Conservation (phyloP, 2,329 filamentous ascomycete species). For the Cyphellophora europaea region DNA sequence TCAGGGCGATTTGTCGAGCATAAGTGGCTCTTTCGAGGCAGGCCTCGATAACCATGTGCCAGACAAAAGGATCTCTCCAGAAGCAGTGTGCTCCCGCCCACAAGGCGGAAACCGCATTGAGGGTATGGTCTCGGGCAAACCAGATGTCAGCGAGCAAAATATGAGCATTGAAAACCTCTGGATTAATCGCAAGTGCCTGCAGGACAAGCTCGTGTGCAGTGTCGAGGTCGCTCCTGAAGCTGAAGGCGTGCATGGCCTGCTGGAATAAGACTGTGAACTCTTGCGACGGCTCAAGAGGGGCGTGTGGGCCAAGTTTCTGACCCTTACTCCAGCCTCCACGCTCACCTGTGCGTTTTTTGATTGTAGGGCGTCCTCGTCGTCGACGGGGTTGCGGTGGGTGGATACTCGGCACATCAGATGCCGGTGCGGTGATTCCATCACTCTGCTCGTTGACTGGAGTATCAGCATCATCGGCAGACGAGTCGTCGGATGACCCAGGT, state of each 20-base stretch:
- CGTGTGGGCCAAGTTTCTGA: conserved; percentile 35
- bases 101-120: conserved; percentile 47
- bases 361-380: conserved; percentile 2
- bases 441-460: no score
- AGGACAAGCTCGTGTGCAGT: conserved; percentile 33
- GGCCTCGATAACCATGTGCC: conserved; percentile 48
- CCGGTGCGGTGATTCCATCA: no score
- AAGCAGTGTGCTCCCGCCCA: conserved; percentile 50
- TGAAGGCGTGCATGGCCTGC: conserved; percentile 36
- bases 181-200: conserved; percentile 46
- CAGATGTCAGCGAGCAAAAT: conserved; percentile 52
- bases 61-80: conserved; percentile 45
- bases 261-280: conserved; percentile 40
- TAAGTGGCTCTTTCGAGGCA: conserved; percentile 38
- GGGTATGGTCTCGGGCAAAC: conserved; percentile 44
- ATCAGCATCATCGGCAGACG: neutral
- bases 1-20: conserved; percentile 30
- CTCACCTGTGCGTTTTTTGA: conserved; percentile 11
- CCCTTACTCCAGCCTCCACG: conserved; percentile 31
- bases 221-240: conserved; percentile 34
- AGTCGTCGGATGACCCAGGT: neutral
- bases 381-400: no score
- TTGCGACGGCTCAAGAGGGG: conserved; percentile 35
- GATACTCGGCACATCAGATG: no score
- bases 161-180: conserved; percentile 54